Conservation (phyloP, 257 asterid species). For the Salvia miltiorrhiza region DNA sequence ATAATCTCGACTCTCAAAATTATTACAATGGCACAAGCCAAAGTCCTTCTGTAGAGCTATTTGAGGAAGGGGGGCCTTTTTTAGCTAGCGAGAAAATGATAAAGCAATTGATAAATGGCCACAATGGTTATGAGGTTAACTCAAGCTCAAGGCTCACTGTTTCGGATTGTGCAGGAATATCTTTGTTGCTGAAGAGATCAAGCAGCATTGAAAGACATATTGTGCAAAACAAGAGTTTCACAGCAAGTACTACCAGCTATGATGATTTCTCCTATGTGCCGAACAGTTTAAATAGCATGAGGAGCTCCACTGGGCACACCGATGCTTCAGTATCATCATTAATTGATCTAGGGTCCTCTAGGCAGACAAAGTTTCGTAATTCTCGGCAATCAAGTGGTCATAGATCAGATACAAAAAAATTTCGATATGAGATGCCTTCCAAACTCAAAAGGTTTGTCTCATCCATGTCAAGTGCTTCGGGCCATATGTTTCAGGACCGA, state of each 20-base stretch:
- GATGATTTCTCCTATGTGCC: slow-evolving; percentile 71
- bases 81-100: slow-evolving; percentile 25
- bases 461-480: slow-evolving; percentile 69
- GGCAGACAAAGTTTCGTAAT: slow-evolving; percentile 45
- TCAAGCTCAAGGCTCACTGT: slow-evolving; percentile 38
- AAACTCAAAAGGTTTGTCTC: slow-evolving; percentile 69
- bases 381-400: slow-evolving; percentile 61
- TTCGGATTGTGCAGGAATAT: slow-evolving; percentile 70
- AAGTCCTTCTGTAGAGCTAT: slow-evolving; percentile 24
- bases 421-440: slow-evolving; percentile 42
- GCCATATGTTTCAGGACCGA: slow-evolving; percentile 43
- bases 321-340: slow-evolving; percentile 79
- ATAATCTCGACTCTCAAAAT: slow-evolving; percentile 28
- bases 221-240: slow-evolving; percentile 69
- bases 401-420: slow-evolving; percentile 60
- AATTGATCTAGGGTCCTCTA: slow-evolving; percentile 64
- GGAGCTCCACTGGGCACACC: slow-evolving; percentile 73
- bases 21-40: slow-evolving; percentile 28
- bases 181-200: slow-evolving; percentile 59
- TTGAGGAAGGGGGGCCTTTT: slow-evolving; percentile 33
- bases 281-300: slow-evolving; percentile 64
- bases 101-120: slow-evolving; percentile 7
- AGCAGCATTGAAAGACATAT: slow-evolving; percentile 50
- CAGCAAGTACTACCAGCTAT: slow-evolving; percentile 61
- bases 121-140: slow-evolving; percentile 8